Evolutionary conservation across 1,284 basidiomycete genomes (phyloP).

Genomic region (Irpex lacteus): DNA sequence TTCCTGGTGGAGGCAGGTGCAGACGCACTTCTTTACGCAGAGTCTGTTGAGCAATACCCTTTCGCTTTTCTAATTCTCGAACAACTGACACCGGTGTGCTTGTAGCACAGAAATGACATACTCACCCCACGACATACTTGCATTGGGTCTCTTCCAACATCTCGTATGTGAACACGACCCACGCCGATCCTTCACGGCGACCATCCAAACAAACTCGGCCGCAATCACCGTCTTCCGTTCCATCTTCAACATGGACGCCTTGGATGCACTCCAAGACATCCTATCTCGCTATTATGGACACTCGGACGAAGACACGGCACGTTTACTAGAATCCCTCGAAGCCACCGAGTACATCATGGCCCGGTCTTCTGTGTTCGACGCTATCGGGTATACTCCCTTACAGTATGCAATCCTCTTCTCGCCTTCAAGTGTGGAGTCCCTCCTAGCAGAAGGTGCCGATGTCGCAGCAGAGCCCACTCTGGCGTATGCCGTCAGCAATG

Average conservation of each 20-base stretch:
- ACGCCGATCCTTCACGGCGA: not conserved
- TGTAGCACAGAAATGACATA: not conserved
- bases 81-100: not conserved
- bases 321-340: not conserved
- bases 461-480: not conserved
- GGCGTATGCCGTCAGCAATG: not conserved
- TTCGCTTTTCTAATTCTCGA: not conserved
- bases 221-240: not conserved
- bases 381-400: no score
- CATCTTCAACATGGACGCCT: no score
- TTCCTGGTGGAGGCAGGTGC: not conserved
- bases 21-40: not conserved
- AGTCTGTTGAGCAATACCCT: not conserved
- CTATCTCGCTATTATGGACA: no score
- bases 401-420: not conserved
- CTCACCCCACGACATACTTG: not conserved
- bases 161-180: not conserved
- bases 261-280: no score
- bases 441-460: not conserved
- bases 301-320: no score
- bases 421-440: not conserved
- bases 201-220: not conserved
- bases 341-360: no score
- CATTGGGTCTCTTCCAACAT: not conserved
- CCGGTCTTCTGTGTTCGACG: no score